Base-by-base conservation (phyloP, 208 protist species). In the Crithidia acanthocephali region DNA sequence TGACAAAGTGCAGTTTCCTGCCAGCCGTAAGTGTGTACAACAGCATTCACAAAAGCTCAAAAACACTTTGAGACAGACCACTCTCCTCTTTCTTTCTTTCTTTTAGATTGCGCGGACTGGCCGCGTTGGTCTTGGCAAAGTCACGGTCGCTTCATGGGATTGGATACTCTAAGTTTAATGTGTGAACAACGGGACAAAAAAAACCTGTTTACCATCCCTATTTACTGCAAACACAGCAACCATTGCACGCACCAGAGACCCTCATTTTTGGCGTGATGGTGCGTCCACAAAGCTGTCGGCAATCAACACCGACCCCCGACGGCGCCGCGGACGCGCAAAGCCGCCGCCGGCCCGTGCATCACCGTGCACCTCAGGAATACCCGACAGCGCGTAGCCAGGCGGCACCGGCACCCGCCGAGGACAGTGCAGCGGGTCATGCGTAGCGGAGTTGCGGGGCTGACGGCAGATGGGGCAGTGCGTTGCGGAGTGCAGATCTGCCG, bases 401-500 rank as follows among this genome's bases (percentile, higher is more conserved):
- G 88, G 84, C 53, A 81, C 66, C n/a, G 70, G 51, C 48, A 81
- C 72, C 11, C 85, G 83, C 37, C 72, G 82, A 18, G 88, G 88
- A 37, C 88, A 93, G 30, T 82, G 74, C 60, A 56, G 33, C 1
- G 85, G 83, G 13, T 60, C 56, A 37, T 93, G 88, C 32, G 55
- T 80, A 15, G 51, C 51, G 7, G 47, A 79, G 11, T 22, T 32
- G 22, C 59, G 72, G 20, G 77, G 48, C 47, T 79, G 73, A 0
- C 57, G 62, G 59, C 88, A 93, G 23, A 93, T 87, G 5, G 81
- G 73, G 64, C 88, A 93, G 59, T 90, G 83, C 28, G 71, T 79
- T 18, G 83, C 72, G 9, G 77, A 59, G 48, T 89, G 74, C 44
- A 91, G 60, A 5, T 52, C 76, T 9, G 2, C 60, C 0, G 88